Evolutionary conservation across 2,329 filamentous ascomycete genomes (phyloP).

Genomic region (Knufia fluminis): DNA sequence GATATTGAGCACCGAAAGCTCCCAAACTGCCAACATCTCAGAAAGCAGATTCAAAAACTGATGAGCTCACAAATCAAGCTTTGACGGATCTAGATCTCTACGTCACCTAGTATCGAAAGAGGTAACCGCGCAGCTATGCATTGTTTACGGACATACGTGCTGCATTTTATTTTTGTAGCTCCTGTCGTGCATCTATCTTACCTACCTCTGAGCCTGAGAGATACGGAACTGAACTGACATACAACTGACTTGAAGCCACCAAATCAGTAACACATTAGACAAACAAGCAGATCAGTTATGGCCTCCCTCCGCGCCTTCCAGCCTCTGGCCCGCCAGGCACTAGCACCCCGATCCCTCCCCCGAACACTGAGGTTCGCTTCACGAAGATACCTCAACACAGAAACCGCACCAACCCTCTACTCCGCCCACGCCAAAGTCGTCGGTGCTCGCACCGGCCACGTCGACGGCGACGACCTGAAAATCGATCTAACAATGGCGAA

Average conservation of each 20-base stretch:
- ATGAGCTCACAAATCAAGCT: too few species aligned
- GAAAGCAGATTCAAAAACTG: too few species aligned
- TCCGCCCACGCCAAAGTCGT: constrained; percentile 31
- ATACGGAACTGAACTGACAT: too few species aligned
- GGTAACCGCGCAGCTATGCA: background rate
- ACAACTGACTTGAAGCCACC: too few species aligned
- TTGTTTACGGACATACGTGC: background rate
- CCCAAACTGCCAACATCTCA: too few species aligned
- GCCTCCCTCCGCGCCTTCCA: background rate
- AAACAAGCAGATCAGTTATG: too few species aligned
- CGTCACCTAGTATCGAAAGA: background rate
- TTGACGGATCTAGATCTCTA: too few species aligned
- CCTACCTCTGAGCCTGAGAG: too few species aligned
- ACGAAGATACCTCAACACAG: constrained; percentile 30
- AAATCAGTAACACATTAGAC: too few species aligned
- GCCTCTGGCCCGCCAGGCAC: constrained; percentile 2
- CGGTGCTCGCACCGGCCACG: constrained; percentile 32
- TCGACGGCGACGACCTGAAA: constrained; percentile 28
- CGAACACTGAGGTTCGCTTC: background rate
- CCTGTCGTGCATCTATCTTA: too few species aligned
- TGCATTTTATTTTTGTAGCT: too few species aligned
- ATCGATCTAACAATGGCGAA: constrained; percentile 38
- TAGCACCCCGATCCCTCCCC: background rate
- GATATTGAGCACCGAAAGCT: too few species aligned
- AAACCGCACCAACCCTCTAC: constrained; percentile 33